phyloP scores from a whole-genome alignment of 2,329 filamentous ascomycete genomes.

The Beauveria pseudobassiana region DNA sequence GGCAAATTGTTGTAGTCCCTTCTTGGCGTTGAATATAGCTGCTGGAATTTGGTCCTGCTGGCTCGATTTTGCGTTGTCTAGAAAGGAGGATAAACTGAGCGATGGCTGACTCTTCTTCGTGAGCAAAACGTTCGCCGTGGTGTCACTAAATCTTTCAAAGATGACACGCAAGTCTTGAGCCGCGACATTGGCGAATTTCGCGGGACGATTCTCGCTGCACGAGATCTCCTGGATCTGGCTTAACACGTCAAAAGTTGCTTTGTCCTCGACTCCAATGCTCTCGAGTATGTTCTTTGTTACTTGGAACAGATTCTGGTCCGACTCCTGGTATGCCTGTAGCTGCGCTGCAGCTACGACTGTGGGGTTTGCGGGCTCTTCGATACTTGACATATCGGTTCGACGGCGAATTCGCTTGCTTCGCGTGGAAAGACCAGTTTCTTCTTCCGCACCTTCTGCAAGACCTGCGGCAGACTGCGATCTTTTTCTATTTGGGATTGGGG shows the following conservation, averaged over 20 bases:
- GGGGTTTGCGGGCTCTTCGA: constrained; percentile 46
- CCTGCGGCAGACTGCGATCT: constrained; percentile 57
- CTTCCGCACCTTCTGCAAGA: constrained; percentile 46
- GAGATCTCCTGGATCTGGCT: constrained; percentile 46
- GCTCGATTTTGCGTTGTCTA: constrained; percentile 54
- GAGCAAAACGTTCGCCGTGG: constrained; percentile 44
- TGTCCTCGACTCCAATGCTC: constrained; percentile 46
- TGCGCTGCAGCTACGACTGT: constrained; percentile 46
- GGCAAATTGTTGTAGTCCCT: constrained; percentile 46
- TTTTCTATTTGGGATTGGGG: constrained; percentile 44
- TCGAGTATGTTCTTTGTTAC: constrained; percentile 48
- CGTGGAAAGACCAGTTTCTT: constrained; percentile 51
- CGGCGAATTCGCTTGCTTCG: constrained; percentile 59
- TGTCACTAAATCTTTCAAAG: constrained; percentile 44
- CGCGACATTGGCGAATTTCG: constrained; percentile 38
- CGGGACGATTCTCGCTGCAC: constrained; percentile 41
- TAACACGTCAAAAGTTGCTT: constrained; percentile 35
- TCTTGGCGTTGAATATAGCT: constrained; percentile 43
- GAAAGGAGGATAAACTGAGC: constrained; percentile 51
- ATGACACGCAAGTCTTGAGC: constrained; percentile 43
- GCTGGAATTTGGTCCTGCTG: constrained; percentile 42
- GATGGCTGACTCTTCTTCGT: constrained; percentile 45
- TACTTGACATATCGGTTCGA: constrained; percentile 44
- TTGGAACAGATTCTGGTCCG: constrained; percentile 48
- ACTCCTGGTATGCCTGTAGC: constrained; percentile 48